Conservation (phyloP, 2,329 filamentous ascomycete species). For the Tolypocladium endophyticum region DNA sequence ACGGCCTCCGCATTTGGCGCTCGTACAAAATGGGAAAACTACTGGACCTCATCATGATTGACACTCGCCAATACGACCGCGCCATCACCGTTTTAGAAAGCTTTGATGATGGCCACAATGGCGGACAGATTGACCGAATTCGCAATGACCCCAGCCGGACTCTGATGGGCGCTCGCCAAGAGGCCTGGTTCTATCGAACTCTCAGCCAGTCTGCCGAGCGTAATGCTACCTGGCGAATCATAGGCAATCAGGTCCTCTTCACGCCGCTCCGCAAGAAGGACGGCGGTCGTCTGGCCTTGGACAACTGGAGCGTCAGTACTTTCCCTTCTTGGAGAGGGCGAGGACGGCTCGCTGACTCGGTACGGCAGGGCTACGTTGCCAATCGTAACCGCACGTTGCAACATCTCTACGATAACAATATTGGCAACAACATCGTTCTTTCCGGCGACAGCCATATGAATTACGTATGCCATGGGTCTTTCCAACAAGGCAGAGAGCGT, state of each 20-base stretch:
- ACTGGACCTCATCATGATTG: slow-evolving; percentile 57
- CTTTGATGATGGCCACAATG: too few relatives aligned
- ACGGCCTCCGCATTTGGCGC: slow-evolving; percentile 59
- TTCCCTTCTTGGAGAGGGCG: not conserved
- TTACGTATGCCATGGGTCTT: slow-evolving; percentile 35
- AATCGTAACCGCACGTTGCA: slow-evolving; percentile 63
- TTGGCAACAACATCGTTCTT: slow-evolving; percentile 63
- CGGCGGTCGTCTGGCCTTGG: slow-evolving; percentile 17
- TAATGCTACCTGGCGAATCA: slow-evolving; percentile 59
- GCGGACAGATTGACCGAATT: slow-evolving; percentile 50
- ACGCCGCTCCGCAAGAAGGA: slow-evolving; percentile 33
- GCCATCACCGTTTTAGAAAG: slow-evolving; percentile 44
- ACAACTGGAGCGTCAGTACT: slow-evolving; percentile 23
- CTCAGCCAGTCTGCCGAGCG: slow-evolving; percentile 48
- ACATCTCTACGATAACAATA: slow-evolving; percentile 55
- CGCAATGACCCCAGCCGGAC: slow-evolving; percentile 55
- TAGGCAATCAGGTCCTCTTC: slow-evolving; percentile 64
- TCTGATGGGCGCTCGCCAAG: slow-evolving; percentile 63
- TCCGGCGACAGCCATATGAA: slow-evolving; percentile 60
- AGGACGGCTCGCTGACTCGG: not conserved
- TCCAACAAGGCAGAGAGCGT: too few relatives aligned
- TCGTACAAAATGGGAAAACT: slow-evolving; percentile 55
- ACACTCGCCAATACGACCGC: slow-evolving; percentile 59
- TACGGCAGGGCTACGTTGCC: slow-evolving; percentile 47
- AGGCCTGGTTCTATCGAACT: slow-evolving; percentile 61